These are phyloP conservation scores for Pterothamnion heteromorphum DNA, from an alignment of 31 red algal species.

Conservation along the genomic window DNA sequence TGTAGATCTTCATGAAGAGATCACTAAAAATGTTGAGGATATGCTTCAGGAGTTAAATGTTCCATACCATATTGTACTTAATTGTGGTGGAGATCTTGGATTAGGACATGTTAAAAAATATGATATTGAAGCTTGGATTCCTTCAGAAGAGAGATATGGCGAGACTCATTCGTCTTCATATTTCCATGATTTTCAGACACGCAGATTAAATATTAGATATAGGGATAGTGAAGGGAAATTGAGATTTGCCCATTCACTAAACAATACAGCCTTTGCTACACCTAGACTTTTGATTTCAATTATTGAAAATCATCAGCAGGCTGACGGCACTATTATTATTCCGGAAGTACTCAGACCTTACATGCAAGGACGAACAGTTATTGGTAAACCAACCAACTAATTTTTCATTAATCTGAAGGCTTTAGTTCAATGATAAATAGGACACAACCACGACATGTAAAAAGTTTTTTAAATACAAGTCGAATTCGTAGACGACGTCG, in stretches of 20 bases:
- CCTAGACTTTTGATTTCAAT: conserved; percentile 90
- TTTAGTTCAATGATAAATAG: neutral
- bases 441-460: neutral
- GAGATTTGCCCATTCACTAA: conserved; percentile 87
- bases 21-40: conserved; percentile 52
- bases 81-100: conserved; percentile 84
- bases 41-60: conserved; percentile 54
- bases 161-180: conserved; percentile 84
- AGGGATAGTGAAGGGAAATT: conserved; percentile 56
- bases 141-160: conserved; percentile 70
- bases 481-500: neutral
- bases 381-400: neutral
- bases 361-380: conserved; percentile 66
- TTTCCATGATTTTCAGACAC: conserved; percentile 94
- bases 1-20: conserved; percentile 65
- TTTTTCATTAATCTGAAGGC: neutral
- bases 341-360: conserved; percentile 85
- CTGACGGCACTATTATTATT: conserved; percentile 73
- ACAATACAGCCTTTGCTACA: conserved; percentile 89
- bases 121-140: conserved; percentile 99
- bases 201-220: conserved; percentile 89
- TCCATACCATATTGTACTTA: conserved; percentile 79
- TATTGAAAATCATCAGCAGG: conserved; percentile 82
- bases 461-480: neutral
- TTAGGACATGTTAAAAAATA: conserved; percentile 85